These are phyloP conservation scores for Lablab purpureus DNA, from an alignment of 306 rosid species.

Conservation along the genomic window DNA sequence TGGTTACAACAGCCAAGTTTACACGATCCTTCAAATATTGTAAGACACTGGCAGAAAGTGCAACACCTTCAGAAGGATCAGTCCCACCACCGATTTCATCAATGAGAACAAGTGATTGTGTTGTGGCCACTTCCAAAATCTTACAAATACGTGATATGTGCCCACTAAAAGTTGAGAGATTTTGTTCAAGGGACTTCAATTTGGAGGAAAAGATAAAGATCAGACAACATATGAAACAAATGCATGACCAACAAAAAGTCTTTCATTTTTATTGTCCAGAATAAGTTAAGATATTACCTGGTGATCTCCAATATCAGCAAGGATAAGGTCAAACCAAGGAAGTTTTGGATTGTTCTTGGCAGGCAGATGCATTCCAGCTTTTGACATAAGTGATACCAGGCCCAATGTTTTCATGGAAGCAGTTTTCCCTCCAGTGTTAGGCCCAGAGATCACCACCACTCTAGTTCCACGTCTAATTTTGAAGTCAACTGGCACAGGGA, in stretches of 20 bases:
- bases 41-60: slow-evolving; percentile 92
- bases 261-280: slow-evolving; percentile 41
- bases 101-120: slow-evolving; percentile 85
- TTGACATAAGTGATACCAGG: slow-evolving; percentile 89
- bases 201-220: slow-evolving; percentile 52
- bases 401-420: slow-evolving; percentile 96
- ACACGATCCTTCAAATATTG: slow-evolving; percentile 78
- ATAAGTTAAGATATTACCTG: slow-evolving; percentile 72
- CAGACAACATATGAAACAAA: slow-evolving; percentile 58
- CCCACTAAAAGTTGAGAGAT: slow-evolving; percentile 97
- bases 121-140: slow-evolving; percentile 74
- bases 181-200: slow-evolving; percentile 95
- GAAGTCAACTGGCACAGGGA: slow-evolving; percentile 90
- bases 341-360: slow-evolving; percentile 80
- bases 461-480: slow-evolving; percentile 75
- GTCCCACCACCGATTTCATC: slow-evolving; percentile 98
- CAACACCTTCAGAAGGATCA: slow-evolving; percentile 98
- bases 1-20: slow-evolving; percentile 86
- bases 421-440: slow-evolving; percentile 98
- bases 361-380: slow-evolving; percentile 96
- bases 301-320: slow-evolving; percentile 94
- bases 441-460: slow-evolving; percentile 97
- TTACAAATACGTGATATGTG: slow-evolving; percentile 78
- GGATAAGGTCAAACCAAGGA: slow-evolving; percentile 95
- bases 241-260: slow-evolving; percentile 40